Evolutionary conservation across 2,329 filamentous ascomycete species (phyloP).

Genomic region (Arthrobotrys megalospora): DNA sequence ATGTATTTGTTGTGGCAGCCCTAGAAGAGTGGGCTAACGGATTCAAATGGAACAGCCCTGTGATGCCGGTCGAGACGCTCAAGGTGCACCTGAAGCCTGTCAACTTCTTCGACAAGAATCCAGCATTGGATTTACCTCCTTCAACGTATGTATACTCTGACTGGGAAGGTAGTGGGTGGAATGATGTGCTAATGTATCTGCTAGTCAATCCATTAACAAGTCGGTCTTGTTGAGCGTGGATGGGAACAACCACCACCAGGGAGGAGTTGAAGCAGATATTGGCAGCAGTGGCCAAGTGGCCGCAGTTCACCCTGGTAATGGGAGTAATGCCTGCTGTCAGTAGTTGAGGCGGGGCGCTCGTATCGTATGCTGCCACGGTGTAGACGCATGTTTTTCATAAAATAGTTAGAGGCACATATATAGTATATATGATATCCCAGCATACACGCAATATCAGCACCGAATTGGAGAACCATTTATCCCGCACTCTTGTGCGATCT

Average conservation of each 20-base stretch:
- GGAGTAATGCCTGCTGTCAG: slow-evolving; percentile 29
- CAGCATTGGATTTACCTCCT: slow-evolving; percentile 71
- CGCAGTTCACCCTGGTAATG: slow-evolving; percentile 22
- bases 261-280: slow-evolving; percentile 54
- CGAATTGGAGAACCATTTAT: background rate
- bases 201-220: slow-evolving; percentile 47
- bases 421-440: too few species aligned
- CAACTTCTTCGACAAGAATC: slow-evolving; percentile 73
- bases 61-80: slow-evolving; percentile 76
- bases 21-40: background rate
- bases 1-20: background rate
- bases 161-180: background rate
- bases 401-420: background rate
- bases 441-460: too few species aligned
- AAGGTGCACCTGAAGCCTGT: slow-evolving; percentile 71
- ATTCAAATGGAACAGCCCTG: slow-evolving; percentile 67
- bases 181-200: slow-evolving; percentile 8
- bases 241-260: slow-evolving; percentile 55
- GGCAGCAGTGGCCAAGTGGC: slow-evolving; percentile 33
- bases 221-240: slow-evolving; percentile 29
- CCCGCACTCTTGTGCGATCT: too few species aligned
- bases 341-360: background rate
- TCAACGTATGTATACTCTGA: slow-evolving; percentile 67
- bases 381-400: background rate
- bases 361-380: background rate